Conservation (phyloP, 1,139 yeast species). For the Diutina sp. region DNA sequence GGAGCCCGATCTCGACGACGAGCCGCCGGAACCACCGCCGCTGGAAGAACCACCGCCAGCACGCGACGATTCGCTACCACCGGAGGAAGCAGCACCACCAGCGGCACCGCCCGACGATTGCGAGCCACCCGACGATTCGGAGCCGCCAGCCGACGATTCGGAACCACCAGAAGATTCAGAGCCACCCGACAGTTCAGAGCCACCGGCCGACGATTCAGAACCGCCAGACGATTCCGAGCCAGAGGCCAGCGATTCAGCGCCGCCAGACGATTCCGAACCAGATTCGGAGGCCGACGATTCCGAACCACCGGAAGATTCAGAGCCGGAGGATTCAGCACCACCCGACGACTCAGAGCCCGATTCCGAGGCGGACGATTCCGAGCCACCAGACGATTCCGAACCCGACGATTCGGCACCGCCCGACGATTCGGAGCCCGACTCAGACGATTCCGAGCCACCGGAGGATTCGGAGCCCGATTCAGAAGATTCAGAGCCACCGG, state of each 20-base stretch:
- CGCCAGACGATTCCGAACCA: not conserved
- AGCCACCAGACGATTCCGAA: not conserved
- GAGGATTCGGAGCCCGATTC: too few relatives aligned
- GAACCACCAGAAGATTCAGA: not conserved
- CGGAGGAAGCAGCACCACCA: not conserved
- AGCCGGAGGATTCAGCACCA: not conserved
- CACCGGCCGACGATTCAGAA: too few relatives aligned
- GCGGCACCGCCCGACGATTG: not conserved
- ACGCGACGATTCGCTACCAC: not conserved
- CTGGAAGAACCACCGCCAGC: not conserved
- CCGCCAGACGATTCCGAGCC: not conserved
- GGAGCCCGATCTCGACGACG: not conserved
- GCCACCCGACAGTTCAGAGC: not conserved
- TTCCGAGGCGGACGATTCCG: not conserved
- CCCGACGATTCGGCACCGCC: not conserved
- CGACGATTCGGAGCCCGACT: not conserved
- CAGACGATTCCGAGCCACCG: not conserved
- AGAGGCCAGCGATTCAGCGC: too few relatives aligned
- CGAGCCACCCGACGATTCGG: not conserved
- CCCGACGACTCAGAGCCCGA: not conserved
- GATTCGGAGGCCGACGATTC: not conserved
- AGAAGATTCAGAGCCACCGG: not conserved
- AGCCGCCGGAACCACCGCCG: not conserved
- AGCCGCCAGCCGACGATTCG: not conserved
- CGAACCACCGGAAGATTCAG: not conserved